Evolutionary conservation across 305 asterid genomes (phyloP), one percentile per base, ranked within the genome.

Genomic region (Stenogyne calaminthoides): DNA sequence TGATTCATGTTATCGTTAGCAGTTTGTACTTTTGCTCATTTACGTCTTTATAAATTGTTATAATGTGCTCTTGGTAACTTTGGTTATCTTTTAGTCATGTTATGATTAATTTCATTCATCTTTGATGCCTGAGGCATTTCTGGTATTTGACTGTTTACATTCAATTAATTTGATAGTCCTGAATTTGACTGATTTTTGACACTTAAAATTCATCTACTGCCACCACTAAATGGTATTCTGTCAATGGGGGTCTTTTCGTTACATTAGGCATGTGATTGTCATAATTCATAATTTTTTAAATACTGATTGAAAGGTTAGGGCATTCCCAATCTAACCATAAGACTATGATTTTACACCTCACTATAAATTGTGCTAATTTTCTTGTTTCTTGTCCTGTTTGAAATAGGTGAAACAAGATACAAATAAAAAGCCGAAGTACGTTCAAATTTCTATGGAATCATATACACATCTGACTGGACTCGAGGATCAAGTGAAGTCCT

Each of bases 401-500:
- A 27, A 78, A 64, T 80, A 84, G 93, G 83, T 34, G 20, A 88
- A 86, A 68, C 91, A 84, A 74, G 99, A 92, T 42, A 82, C 69
- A 29, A 63, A 70, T 72, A 95, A 89, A 77, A 95, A 92, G 75
- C 91, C 96, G 3, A 95, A 89, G 80, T 92, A 92, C 82, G 99
- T 95, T 63, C 99, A 95, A 78, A 88, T 95, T 77, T 92, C 99
- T 34, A 82, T 92, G 80, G 98, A 91, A 69, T 88, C 97, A 8
- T 94, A 94, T 76, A 86, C 96, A 14, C 96, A 89, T 85, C 91
- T 94, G 56, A 91, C 91, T 63, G 96, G 97, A 47, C 73, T 91
- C 87, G 98, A 92, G 85, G 99, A 89, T 83, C 91, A 90, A 86
- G 94, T 95, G 74, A 89, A 91, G 84, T 79, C 87, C 67, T 87